Evolutionary conservation across 2,329 filamentous ascomycete genomes (phyloP), one percentile per base, ranked within the genome.

Genomic region (Tympanopsis confertula): DNA sequence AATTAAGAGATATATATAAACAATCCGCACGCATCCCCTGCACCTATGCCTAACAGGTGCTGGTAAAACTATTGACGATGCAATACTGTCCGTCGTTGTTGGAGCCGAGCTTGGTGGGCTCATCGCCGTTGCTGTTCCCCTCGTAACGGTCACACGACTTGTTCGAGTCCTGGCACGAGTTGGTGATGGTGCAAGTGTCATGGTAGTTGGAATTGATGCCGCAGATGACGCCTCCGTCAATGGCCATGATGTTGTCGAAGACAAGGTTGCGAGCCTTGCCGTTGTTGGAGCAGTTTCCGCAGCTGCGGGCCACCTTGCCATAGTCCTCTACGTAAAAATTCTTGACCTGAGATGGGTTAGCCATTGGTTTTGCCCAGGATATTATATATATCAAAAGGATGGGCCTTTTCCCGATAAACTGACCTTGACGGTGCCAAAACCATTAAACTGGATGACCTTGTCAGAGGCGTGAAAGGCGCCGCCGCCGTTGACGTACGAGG

Each of bases 291-390:
- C 61, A 66, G 53, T 61, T 61, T 17, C 65, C 66, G 49, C 65
- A 69, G 35, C 57, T 56, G 42, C 65, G 62, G 54, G 66, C 68
- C 35, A 68, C 46, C 50, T 62, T 62, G 42, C 59, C 59, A 35
- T 58, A 54, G 48, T 63, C 52, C 35, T 55, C 49, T 20, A 58
- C 55, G 19, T 55, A 58, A 45, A 61, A 63, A 42, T 54, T 56
- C 29, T 56, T 51, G 35, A 60, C 48, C 36, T 46, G 35, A 12
- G 35, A 36, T 18, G 32, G 22, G 40, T 40, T 37, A 36, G 38
- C 35, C 20, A 4, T 15, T 37, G 18, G 14, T 15, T 5, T 19
- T 19, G 5, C 22, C 19, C n/a, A n/a, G 20, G 20, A 12, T 19
- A 4, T n/a, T 14, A 10, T 13, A 14, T 5, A 14, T 22, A 2